Evolutionary conservation across 805 yeast species (phyloP).

Genomic region (Monosporozyma yasuniensis): DNA sequence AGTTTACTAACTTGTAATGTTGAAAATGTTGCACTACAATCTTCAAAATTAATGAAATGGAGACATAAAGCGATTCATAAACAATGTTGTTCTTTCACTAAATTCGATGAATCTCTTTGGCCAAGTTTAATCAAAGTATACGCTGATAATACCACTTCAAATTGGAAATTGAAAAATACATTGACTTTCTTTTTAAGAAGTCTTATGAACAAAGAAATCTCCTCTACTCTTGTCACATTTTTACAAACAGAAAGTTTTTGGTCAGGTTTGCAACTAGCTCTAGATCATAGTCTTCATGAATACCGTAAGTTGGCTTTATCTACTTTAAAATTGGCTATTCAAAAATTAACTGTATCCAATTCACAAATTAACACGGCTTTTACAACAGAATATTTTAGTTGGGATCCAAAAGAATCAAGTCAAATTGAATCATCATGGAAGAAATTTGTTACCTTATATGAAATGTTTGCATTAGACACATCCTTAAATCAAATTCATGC

Average conservation of each 20-base stretch:
- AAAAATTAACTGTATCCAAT: conserved; percentile 27
- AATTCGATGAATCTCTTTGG: conserved; percentile 38
- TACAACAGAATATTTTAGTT: conserved; percentile 8
- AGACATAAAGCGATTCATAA: conserved; percentile 32
- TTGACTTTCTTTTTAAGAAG: conserved; percentile 50
- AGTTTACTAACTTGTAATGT: conserved; percentile 14
- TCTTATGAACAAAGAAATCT: conserved; percentile 24
- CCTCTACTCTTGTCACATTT: conserved; percentile 6
- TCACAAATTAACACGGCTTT: conserved; percentile 3
- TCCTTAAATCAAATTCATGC: conserved; percentile 82
- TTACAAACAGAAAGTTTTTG: conserved; percentile 38
- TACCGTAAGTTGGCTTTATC: conserved; percentile 60
- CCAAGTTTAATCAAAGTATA: conserved; percentile 33
- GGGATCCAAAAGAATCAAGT: conserved; percentile 26
- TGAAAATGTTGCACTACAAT: conserved; percentile 10
- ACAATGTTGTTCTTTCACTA: conserved; percentile 9
- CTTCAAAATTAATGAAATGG: conserved; percentile 41
- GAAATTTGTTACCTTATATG: conserved; percentile 63
- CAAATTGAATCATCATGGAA: conserved; percentile 48
- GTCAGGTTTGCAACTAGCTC: conserved; percentile 46
- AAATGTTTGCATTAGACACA: conserved; percentile 75
- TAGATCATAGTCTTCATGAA: conserved; percentile 52
- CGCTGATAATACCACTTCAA: conserved; percentile 20
- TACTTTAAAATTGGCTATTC: conserved; percentile 54
- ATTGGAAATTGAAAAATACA: conserved; percentile 34